Evolutionary conservation across 2,329 filamentous ascomycete species (phyloP).

Genomic region (Epichloe bromicola): DNA sequence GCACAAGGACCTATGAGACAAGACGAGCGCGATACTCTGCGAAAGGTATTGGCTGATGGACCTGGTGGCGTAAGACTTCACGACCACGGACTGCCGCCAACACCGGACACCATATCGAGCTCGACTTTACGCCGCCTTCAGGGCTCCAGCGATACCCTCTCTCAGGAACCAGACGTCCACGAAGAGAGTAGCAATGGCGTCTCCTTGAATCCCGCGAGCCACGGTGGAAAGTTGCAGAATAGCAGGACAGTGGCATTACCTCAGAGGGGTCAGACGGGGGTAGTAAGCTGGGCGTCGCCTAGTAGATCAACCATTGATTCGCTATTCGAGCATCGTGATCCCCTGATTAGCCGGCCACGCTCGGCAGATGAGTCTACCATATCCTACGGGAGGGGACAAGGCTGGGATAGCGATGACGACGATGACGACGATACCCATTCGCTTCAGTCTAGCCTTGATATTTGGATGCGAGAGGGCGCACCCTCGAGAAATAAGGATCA

Average conservation of each 20-base stretch:
- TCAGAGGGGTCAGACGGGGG: not conserved
- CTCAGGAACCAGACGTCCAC: slow-evolving; percentile 16
- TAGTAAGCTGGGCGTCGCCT: slow-evolving; percentile 4
- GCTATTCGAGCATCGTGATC: slow-evolving; percentile 10
- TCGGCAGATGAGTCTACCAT: slow-evolving; percentile 34
- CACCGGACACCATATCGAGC: slow-evolving; percentile 46
- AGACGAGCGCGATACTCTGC: slow-evolving; percentile 34
- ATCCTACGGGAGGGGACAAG: slow-evolving; percentile 25
- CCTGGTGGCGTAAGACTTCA: slow-evolving; percentile 26
- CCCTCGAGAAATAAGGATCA: slow-evolving; percentile 19
- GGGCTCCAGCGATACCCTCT: slow-evolving; percentile 36
- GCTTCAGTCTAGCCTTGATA: slow-evolving; percentile 38
- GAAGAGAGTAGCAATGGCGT: slow-evolving; percentile 21
- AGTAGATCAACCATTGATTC: slow-evolving; percentile 1
- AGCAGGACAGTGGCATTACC: not conserved
- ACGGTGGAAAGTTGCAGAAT: slow-evolving; percentile 7
- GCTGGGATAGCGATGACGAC: slow-evolving; percentile 32
- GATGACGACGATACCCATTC: slow-evolving; percentile 30
- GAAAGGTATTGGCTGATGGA: slow-evolving; percentile 36
- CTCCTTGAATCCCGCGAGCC: slow-evolving; percentile 14
- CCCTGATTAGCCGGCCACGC: slow-evolving; percentile 26
- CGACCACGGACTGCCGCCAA: slow-evolving; percentile 38
- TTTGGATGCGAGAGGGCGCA: slow-evolving; percentile 43
- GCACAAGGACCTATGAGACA: slow-evolving; percentile 23
- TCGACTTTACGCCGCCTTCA: slow-evolving; percentile 38